A percentile compares a stretch with the other conserved stretches of the same genome.
phyloP scores from a whole-genome alignment of 371 early-diverging fungal species.

The Lichtheimia ramosa region DNA sequence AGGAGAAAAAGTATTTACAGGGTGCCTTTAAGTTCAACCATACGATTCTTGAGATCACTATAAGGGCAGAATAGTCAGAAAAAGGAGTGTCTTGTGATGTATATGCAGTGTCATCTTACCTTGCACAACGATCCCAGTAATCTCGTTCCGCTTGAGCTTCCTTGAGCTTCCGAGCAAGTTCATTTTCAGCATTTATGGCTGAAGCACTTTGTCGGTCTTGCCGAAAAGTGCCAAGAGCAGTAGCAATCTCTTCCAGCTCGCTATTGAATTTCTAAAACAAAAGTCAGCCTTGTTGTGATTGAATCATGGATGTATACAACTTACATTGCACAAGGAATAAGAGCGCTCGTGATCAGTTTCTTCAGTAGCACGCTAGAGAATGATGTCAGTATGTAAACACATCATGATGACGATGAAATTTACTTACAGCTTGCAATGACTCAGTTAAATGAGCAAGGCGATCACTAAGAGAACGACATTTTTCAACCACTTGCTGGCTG shows the following conservation, averaged over 20 bases:
- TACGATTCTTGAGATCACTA: conserved; percentile 20
- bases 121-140: conserved; percentile 22
- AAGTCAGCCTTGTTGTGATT: neutral
- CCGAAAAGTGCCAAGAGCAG: conserved; percentile 11
- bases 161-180: conserved; percentile 14
- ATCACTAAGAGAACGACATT: conserved; percentile 13
- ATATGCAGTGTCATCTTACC: conserved; percentile 5
- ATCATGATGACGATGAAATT: neutral
- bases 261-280: conserved; percentile 15
- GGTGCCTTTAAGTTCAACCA: conserved; percentile 6
- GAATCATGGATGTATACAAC: neutral
- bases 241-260: conserved; percentile 24
- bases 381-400: neutral
- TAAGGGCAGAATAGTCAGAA: too few species aligned
- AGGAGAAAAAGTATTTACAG: conserved; percentile 1
- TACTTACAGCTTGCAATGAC: conserved; percentile 10
- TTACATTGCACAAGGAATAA: neutral
- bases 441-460: conserved; percentile 11
- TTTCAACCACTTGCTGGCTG: conserved; percentile 9
- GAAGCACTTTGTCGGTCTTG: conserved; percentile 4
- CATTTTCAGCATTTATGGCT: conserved; percentile 8
- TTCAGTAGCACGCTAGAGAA: neutral
- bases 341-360: neutral
- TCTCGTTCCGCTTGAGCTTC: conserved; percentile 20
- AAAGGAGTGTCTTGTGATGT: too few species aligned